Evolutionary conservation across 176 grass and related monocot genomes (phyloP), one percentile per base, ranked within the genome.

Genomic region (Avena sativa): DNA sequence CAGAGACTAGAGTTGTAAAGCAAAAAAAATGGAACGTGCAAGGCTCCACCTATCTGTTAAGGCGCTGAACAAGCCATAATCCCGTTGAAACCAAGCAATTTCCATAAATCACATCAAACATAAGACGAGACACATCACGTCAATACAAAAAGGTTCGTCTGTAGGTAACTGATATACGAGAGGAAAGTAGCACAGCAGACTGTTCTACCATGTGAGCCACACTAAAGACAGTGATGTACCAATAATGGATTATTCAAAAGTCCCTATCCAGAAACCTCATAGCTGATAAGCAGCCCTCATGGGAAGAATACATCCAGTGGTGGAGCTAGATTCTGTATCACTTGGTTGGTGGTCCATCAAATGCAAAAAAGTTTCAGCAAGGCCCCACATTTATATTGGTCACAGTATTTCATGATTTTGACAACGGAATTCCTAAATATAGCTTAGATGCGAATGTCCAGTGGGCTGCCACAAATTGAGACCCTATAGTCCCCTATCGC

Each of bases 371-470:
- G 74, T 38, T 69, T 70, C 62, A 84, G 25, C 0, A 23, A 12
- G 23, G 12, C 6, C 57, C 51, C 48, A 67, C 12, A 57, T 8
- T 30, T 49, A 51, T 81, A 52, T 86, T 30, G 14, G n/a, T 9
- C 25, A 59, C 15, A 66, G n/a, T 38, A 34, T 61, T 66, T 79
- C 6, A 71, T 43, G 30, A 64, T 75, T 83, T 77, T 79, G 34
- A 80, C 23, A 34, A 70, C 70, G 34, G 55, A 76, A 8, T n/a
- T 60, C 78, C 17, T 36, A 19, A 76, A 53, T 53, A 61, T 23
- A 46, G 62, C 52, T 86, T 62, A 75, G 49, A 71, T 49, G 61
- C 43, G 71, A 81, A 76, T 50, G 66, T 76, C 70, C 14, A 89
- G 76, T n/a, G 34, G 75, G 72, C 30, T 14, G 48, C 86, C 15